Evolutionary conservation across 2,329 filamentous ascomycete genomes (phyloP), one percentile per base, ranked within the genome.

Genomic region (Cryphonectria carpinicola): DNA sequence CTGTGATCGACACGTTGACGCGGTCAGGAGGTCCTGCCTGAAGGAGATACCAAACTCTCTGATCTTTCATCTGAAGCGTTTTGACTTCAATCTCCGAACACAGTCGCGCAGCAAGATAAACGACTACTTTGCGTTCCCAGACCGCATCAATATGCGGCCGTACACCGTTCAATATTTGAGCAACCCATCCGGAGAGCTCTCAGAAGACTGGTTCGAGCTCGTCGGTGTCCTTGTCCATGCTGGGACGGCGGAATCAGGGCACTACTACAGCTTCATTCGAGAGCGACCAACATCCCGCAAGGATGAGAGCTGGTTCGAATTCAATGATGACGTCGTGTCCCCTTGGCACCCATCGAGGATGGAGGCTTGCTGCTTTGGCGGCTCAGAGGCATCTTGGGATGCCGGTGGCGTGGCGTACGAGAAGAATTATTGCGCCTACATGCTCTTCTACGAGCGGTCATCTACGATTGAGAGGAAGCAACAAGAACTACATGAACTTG

Each of bases 241-340:
- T 19, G 96, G 96, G 22, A 97, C 93, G 3, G 94, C 95, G 17
- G 94, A 98, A 78, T 95, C 94, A 39, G 96, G 96, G 0, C 96
- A 99, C 79, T 99, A 99, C 81, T 98, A 98, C 81, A 98, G 95
- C 0, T 98, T 94, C 79, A 94, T 97, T 73, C 92, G 94, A 67
- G 92, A 97, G 79, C 88, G 94, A 25, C 89, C 93, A 28, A 84
- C 82, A 22, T 81, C 85, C 28, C 79, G 79, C 19, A 79, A 82
- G 46, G 79, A 79, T 5, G 82, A 83, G 14, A 82, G 83, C 6
- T 99, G 96, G 96, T 86, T 97, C 13, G 93, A 97, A 77, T 98
- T 98, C 81, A 98, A 99, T 75, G 96, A 99, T 78, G 91, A 94
- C n/a, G 85, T 88, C 65, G 95, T 97, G 35, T 89, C 85, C 25